Evolutionary conservation across 1,284 basidiomycete genomes (phyloP), one percentile per base, ranked within the genome.

Genomic region (Neolentinus lepideus): DNA sequence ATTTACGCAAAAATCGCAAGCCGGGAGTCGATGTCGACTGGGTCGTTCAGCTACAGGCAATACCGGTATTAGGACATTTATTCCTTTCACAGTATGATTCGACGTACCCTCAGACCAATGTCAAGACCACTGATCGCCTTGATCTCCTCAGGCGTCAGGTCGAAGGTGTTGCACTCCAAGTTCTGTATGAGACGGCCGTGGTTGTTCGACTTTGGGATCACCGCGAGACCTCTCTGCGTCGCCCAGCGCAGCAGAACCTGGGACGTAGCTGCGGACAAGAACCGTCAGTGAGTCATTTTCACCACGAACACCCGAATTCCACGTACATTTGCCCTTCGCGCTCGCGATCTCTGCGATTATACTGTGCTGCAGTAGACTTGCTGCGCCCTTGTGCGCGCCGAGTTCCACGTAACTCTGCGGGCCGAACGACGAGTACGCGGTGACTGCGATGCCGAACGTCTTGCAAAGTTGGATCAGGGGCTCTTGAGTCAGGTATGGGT

Each of bases 351-450:
- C 59, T 38, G 63, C 61, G 56, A 89, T 69, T 2, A 68, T 59
- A 56, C 77, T 67, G 65, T 83, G 81, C 51, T 76, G 64, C 59
- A 90, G 71, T 54, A 92, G 70, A 53, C 77, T 77, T 48, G 70
- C 60, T 10, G 71, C 71, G 43, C 71, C 74, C 63, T 77, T 78
- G 65, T 76, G 75, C 67, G 75, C 77, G 36, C 78, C 77, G 54
- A 90, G 75, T 65, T 90, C 87, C 16, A 84, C 59, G 66, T 83
- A 90, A 59, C 85, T 81, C 62, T 84, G 77, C 3, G 81, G 80
- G 26, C 88, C 86, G 59, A 88, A 85, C n/a, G 86, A 88, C 31
- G 85, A 90, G 71, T 91, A 93, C 0, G 80, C 89, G 51, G 89
- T 92, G 54, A 92, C 67, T 10, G 83, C 83, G 53, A 92, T 83